Evolutionary conservation across 2,329 filamentous ascomycete species (phyloP), one percentile per base, ranked within the genome.

Genomic region (Penicillium verrucosum): DNA sequence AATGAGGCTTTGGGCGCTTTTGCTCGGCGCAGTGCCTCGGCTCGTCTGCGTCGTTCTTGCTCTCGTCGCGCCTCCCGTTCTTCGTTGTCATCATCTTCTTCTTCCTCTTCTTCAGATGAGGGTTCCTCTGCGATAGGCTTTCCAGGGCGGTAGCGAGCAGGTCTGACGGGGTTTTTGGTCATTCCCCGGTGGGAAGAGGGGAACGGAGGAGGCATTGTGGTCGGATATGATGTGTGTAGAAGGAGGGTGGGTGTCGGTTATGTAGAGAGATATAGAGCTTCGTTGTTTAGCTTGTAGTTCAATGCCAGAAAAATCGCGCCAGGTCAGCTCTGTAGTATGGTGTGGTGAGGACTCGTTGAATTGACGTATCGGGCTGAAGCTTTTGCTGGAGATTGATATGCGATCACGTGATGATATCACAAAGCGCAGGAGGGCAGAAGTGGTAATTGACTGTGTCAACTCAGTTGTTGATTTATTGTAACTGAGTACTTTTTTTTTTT

Each of bases 161-260:
- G 89, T 72, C 86, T 87, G 57, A 88, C 77, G 4, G 90, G 92
- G 70, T 97, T 96, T 60, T 92, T 92, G 61, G 93, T 97, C 90
- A 97, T 96, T 69, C 90, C 89, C 59, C 75, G 73, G 58, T 75
- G 73, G 21, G 67, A 66, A 42, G 73, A 75, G 18, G 75, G 74
- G 49, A 78, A 71, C 7, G 76, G 75, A 32, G 76, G 77, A 34
- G 77, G 76, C 76, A 78, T 78, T 40, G 43, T 64, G 53, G 42
- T 49, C 51, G 52, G 21, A 50, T 50, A 11, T 49, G 44, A 21
- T 48, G 27, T 9, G 25, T 21, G 21, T 32, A n/a, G 37, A 23
- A 27, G 18, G 42, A 5, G 18, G 18, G 14, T 16, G 11, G 21
- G 5, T 49, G 16, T 54, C 16, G 16, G 14, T 34, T 34, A 25